Percentiles rank a stretch among this genome's conserved stretches.
phyloP scores from a whole-genome alignment of 345 rosid genomes.

The Citrus mangshanensis region DNA sequence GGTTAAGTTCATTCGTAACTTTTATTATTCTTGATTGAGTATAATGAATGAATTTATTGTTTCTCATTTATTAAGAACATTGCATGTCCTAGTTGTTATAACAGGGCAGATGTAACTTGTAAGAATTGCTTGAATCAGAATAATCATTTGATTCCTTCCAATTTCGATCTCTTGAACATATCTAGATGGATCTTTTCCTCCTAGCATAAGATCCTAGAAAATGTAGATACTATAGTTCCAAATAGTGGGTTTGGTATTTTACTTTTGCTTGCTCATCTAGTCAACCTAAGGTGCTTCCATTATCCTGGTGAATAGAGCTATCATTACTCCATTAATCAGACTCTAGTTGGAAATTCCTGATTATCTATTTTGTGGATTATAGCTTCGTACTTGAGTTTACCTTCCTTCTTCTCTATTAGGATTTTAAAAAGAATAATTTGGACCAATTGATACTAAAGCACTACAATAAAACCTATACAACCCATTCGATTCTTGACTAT shows the following conservation, averaged over 20 bases:
- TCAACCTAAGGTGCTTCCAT: background rate
- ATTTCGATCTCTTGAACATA: background rate
- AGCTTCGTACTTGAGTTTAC: background rate
- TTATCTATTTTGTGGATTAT: background rate
- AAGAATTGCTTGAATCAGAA: background rate
- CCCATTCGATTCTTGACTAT: background rate
- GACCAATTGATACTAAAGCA: background rate
- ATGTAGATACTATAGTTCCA: background rate
- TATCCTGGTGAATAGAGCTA: background rate
- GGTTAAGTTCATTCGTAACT: constrained; percentile 37
- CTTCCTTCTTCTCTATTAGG: background rate
- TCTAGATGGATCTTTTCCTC: background rate
- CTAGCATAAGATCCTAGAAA: background rate
- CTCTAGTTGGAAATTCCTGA: background rate
- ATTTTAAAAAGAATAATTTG: background rate
- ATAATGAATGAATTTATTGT: background rate
- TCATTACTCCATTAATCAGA: background rate
- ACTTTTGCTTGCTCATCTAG: background rate
- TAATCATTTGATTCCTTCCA: background rate
- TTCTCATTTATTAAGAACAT: background rate
- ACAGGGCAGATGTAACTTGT: background rate
- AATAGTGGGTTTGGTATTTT: background rate
- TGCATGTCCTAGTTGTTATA: background rate
- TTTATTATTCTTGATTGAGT: constrained; percentile 6
- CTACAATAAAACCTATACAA: background rate